Evolutionary conservation across 176 grass and related monocot species (phyloP).

Genomic region (Ensete ventricosum): DNA sequence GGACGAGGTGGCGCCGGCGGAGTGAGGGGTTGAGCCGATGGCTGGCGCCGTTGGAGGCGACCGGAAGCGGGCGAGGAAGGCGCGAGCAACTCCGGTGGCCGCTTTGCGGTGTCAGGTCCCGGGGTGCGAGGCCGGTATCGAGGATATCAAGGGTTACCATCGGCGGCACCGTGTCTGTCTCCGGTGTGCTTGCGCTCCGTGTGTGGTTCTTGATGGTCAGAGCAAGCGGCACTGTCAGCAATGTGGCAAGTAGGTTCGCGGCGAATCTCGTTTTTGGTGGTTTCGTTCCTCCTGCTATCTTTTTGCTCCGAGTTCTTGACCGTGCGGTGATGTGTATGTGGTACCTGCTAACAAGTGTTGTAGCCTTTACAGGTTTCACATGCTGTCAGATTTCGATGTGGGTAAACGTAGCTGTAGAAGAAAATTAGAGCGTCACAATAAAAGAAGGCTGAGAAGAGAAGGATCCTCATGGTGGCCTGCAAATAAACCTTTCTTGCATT

Average conservation of each 20-base stretch:
- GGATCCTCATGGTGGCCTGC: constrained; percentile 48
- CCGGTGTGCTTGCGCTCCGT: constrained; percentile 44
- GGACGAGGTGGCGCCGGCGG: not conserved
- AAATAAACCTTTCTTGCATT: constrained; percentile 35
- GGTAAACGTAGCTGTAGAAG: constrained; percentile 93
- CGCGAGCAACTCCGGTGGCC: constrained; percentile 2
- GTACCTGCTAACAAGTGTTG: not conserved
- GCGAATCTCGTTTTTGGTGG: not conserved
- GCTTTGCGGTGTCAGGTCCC: constrained; percentile 76
- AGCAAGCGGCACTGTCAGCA: constrained; percentile 85
- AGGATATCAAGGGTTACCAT: constrained; percentile 84
- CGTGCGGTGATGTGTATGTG: no score
- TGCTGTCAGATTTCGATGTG: constrained; percentile 86
- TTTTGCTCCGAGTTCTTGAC: not conserved
- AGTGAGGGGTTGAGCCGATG: not conserved
- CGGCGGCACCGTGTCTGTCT: constrained; percentile 74
- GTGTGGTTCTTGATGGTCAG: constrained; percentile 44
- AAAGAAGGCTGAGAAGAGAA: constrained; percentile 59
- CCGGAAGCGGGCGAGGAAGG: constrained; percentile 20
- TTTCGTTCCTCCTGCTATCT: not conserved
- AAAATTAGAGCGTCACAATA: constrained; percentile 88
- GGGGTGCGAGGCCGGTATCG: constrained; percentile 61
- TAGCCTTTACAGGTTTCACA: constrained; percentile 58
- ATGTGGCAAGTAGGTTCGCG: constrained; percentile 73
- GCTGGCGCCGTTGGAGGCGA: constrained; percentile 22